Conservation (phyloP, 768 basidiomycete genomes). For the Cystoderma amianthinum region DNA sequence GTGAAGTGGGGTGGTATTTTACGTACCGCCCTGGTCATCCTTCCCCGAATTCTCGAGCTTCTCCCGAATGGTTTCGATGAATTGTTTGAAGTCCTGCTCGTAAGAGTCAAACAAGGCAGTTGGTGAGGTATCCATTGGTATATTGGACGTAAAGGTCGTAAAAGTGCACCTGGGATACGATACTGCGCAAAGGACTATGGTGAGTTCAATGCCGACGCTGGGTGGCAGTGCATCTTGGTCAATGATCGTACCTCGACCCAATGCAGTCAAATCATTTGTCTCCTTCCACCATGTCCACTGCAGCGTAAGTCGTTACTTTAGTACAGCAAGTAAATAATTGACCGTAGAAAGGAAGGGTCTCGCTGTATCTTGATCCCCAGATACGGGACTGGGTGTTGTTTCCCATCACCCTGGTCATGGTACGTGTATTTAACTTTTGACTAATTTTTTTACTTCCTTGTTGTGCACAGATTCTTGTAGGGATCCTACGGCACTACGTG, state of each 20-base stretch:
- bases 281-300: conserved; percentile 17
- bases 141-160: conserved; percentile 7
- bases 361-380: conserved; percentile 84
- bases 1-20: background rate
- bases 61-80: conserved; percentile 64
- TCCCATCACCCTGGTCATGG: conserved; percentile 97
- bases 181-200: background rate
- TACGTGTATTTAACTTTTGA: conserved; percentile 24
- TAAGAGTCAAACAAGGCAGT: conserved; percentile 87
- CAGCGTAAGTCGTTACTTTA: conserved; percentile 36
- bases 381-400: conserved; percentile 94
- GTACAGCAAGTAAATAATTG: no score
- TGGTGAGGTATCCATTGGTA: conserved; percentile 80
- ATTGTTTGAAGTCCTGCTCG: conserved; percentile 86
- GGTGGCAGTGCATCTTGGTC: background rate
- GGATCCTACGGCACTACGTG: conserved; percentile 89
- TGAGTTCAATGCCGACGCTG: background rate
- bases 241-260: background rate
- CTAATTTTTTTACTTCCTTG: background rate
- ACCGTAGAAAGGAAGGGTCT: conserved; percentile 37
- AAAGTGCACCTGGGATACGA: conserved; percentile 18
- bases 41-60: conserved; percentile 72
- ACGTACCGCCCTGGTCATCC: conserved; percentile 64
- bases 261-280: background rate
- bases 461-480: conserved; percentile 77